Percentiles rank a stretch among this genome's conserved stretches.
Evolutionary conservation across 2,329 filamentous ascomycete genomes (phyloP).

Genomic region (Aspergillus pseudotamarii): DNA sequence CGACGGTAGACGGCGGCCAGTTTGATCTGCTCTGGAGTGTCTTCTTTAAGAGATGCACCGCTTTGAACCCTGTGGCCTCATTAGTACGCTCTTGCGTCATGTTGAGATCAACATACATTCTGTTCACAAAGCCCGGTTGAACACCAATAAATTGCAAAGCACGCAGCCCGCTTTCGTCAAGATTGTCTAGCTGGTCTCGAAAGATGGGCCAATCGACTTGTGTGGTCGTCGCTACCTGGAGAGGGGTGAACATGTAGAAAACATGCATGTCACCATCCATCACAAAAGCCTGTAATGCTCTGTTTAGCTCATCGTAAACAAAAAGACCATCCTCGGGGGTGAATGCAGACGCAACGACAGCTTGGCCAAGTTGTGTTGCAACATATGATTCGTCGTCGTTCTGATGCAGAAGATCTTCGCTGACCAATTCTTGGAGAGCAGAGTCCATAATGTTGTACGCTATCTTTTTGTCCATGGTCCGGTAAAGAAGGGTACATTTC

Average conservation of each 20-base stretch:
- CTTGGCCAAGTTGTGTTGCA: constrained; percentile 68
- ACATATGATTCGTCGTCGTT: constrained; percentile 57
- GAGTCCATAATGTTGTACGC: constrained; percentile 59
- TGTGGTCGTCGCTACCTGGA: constrained; percentile 54
- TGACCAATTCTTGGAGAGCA: constrained; percentile 61
- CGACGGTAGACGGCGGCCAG: constrained; percentile 67
- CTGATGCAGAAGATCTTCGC: constrained; percentile 57
- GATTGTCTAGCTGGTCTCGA: constrained; percentile 67
- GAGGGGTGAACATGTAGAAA: constrained; percentile 75
- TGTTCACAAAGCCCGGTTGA: constrained; percentile 67
- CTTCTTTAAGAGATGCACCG: constrained; percentile 62
- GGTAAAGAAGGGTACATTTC: constrained; percentile 66
- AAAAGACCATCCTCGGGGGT: constrained; percentile 76
- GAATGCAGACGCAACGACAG: constrained; percentile 72
- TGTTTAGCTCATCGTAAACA: constrained; percentile 68
- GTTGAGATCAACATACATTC: constrained; percentile 55
- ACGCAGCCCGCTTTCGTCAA: constrained; percentile 72
- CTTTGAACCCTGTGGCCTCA: constrained; percentile 63
- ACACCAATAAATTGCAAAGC: constrained; percentile 70
- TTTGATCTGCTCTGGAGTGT: constrained; percentile 62
- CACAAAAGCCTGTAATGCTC: constrained; percentile 71
- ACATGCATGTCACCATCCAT: constrained; percentile 82
- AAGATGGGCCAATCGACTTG: constrained; percentile 73
- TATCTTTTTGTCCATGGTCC: constrained; percentile 55
- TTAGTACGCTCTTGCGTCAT: constrained; percentile 3